A percentile compares a stretch with the other conserved stretches of the same genome.
These are phyloP conservation scores for Fusarium penzigii DNA, from an alignment of 2,329 filamentous ascomycete genomes.

Conservation along the genomic window DNA sequence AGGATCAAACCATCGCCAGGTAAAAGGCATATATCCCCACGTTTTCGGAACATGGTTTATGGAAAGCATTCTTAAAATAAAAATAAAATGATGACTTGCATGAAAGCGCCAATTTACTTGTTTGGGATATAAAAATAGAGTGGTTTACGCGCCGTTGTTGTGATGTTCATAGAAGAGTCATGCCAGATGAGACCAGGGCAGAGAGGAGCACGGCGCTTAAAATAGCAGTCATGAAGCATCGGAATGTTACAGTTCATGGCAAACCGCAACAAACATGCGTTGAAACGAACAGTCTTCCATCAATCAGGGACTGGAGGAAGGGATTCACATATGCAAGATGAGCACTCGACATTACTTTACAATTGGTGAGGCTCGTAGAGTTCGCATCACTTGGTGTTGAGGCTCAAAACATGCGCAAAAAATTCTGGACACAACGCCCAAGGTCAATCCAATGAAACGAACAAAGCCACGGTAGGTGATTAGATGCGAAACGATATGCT, in stretches of 20 bases:
- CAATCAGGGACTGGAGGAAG: not conserved
- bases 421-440: not conserved
- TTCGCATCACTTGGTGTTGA: not conserved
- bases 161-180: not conserved
- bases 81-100: not conserved
- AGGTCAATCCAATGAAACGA: not conserved
- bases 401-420: not conserved
- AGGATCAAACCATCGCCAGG: not conserved
- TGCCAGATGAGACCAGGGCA: not conserved
- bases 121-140: not conserved
- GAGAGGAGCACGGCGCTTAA: not conserved
- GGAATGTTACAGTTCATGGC: too few species aligned
- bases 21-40: not conserved
- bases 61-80: too few species aligned
- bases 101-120: not conserved
- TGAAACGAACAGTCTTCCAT: not conserved
- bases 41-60: too few species aligned
- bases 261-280: too few species aligned
- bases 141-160: not conserved
- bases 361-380: not conserved
- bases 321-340: not conserved
- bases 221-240: not conserved
- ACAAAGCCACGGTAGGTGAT: not conserved
- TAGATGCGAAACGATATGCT: not conserved
- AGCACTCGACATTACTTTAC: not conserved